Evolutionary conservation across 1,284 basidiomycete species (phyloP), one percentile per base, ranked within the genome.

Genomic region (Ganoderma lucidum): DNA sequence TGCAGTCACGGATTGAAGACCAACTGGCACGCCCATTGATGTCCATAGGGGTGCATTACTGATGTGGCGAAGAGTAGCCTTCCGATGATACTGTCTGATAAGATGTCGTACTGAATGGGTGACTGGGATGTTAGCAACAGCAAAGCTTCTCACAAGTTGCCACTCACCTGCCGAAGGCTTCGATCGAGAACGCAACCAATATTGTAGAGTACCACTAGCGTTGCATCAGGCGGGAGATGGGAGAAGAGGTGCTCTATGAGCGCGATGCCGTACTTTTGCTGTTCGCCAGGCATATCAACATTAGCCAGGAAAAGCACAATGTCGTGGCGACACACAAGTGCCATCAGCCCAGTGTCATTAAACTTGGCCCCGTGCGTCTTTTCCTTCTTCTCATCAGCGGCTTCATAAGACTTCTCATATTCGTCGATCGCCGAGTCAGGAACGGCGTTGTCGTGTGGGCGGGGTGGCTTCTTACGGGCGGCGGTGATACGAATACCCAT

Each of bases 21-120:
- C 0, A 84, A 70, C 65, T 84, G 83, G 55, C 83, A 84, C 0
- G 80, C 69, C 82, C 82, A 84, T 53, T 83, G 76, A 61, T 83
- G 83, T 0, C 78, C 79, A 62, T 81, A 84, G 0, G 82, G 78
- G 68, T 84, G 83, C 81, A 85, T 83, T 0, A 79, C 82, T 23
- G 77, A 80, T 0, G 80, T 82, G 0, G 77, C 78, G 63, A 83
- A 82, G 1, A 56, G 23, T 0, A 84, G 41, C 0, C 78, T 75
- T 1, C 65, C 23, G 2, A 58, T 41, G 10, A 81, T 70, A n/a
- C 63, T 51, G 1, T 58, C 35, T 0, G 75, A 67, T 0, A 84
- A 69, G n/a, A 83, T 75, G 17, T 78, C 75, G 55, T 79, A 83
- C 81, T 78, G 51, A 8, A 35, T 35, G 6, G 3, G 35, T 35